Evolutionary conservation across 768 basidiomycete genomes (phyloP).

Genomic region (Mycena kentingensis): DNA sequence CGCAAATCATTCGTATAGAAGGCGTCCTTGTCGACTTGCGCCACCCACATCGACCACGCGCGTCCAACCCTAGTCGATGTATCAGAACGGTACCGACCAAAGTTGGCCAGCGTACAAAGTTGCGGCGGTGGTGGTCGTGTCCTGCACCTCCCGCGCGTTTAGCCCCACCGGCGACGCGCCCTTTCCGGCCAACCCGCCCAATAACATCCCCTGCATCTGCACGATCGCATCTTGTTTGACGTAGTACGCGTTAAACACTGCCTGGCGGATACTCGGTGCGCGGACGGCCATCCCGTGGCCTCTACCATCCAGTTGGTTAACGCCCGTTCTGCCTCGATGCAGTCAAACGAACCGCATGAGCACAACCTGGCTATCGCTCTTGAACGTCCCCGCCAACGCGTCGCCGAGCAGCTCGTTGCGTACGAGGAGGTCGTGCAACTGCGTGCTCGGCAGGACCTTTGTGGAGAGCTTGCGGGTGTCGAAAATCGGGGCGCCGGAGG

Average conservation of each 20-base stretch:
- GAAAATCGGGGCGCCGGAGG: conserved; percentile 22
- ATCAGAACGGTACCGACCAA: background rate
- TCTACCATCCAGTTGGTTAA: background rate
- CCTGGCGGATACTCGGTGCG: conserved; percentile 20
- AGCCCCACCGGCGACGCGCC: conserved; percentile 8
- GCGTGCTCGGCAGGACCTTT: conserved; percentile 12
- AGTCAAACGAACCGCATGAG: conserved; percentile 17
- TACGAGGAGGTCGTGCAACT: conserved; percentile 21
- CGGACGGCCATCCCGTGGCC: conserved; percentile 28
- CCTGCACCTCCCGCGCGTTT: conserved; percentile 18
- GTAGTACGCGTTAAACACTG: conserved; percentile 23
- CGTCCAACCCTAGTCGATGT: background rate
- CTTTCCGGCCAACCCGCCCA: conserved; percentile 21
- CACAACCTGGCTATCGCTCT: conserved; percentile 18
- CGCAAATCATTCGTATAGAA: conserved; percentile 19
- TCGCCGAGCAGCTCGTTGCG: conserved; percentile 22
- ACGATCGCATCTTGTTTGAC: conserved; percentile 23
- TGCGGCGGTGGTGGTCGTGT: conserved; percentile 13
- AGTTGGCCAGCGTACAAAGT: conserved; percentile 11
- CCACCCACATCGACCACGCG: conserved; percentile 15
- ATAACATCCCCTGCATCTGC: conserved; percentile 18
- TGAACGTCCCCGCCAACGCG: conserved; percentile 22
- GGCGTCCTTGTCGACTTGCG: conserved; percentile 13
- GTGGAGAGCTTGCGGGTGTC: conserved; percentile 17
- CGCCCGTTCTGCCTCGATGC: background rate